A percentile compares a stretch with the other conserved stretches of the same genome.
Conservation (phyloP, 2,329 filamentous ascomycete genomes). For the Emergomyces africanus region DNA sequence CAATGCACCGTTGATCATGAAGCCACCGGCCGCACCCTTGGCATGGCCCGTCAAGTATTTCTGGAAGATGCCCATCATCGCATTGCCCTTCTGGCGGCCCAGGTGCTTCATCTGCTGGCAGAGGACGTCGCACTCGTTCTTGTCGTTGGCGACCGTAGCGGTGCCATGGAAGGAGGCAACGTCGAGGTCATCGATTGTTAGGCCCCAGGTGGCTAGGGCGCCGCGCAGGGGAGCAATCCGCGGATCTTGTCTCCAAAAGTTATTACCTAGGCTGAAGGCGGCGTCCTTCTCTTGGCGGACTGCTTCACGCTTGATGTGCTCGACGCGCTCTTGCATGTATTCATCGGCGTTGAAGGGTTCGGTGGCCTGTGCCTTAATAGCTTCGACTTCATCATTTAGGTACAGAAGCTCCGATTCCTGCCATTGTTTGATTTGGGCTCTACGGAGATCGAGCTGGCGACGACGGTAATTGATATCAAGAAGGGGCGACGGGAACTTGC, state of each 20-base stretch:
- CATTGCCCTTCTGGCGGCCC: constrained; percentile 91
- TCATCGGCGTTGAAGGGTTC: constrained; percentile 65
- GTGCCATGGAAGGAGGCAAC: constrained; percentile 99
- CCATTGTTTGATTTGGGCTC: constrained; percentile 91
- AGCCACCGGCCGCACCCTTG: constrained; percentile 97
- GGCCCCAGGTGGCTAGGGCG: constrained; percentile 92
- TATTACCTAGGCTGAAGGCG: constrained; percentile 85
- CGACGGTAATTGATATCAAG: constrained; percentile 96
- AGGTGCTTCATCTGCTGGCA: constrained; percentile 94
- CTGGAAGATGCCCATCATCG: constrained; percentile 93
- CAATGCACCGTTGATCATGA: constrained; percentile 98
- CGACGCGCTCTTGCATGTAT: constrained; percentile 71
- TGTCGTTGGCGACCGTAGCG: constrained; percentile 96
- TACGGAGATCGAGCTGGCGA: constrained; percentile 85
- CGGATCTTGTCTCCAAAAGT: constrained; percentile 95
- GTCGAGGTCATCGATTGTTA: constrained; percentile 88
- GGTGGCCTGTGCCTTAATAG: constrained; percentile 68
- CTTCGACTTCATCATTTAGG: constrained; percentile 80
- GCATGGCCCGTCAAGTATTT: constrained; percentile 98
- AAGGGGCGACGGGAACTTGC: constrained; percentile 89
- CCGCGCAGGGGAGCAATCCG: constrained; percentile 91
- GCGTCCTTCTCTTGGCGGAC: constrained; percentile 86
- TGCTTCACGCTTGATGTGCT: constrained; percentile 80
- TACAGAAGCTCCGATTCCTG: constrained; percentile 91
- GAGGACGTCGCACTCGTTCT: constrained; percentile 97